Evolutionary conservation across 2,329 filamentous ascomycete genomes (phyloP), one percentile per base, ranked within the genome.

Genomic region (Fusarium tricinctum): DNA sequence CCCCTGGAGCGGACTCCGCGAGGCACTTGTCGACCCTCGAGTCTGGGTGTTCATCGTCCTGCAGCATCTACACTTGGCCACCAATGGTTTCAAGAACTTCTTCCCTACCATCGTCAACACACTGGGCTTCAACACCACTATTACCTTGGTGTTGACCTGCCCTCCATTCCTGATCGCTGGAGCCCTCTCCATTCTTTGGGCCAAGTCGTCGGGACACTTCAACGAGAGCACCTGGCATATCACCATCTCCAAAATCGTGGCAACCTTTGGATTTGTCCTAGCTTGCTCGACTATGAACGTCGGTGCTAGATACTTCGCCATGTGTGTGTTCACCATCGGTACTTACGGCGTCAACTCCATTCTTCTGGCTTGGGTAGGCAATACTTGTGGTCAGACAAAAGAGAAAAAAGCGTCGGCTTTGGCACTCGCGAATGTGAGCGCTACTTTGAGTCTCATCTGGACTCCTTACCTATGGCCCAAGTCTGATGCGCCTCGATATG

Each of bases 81-180:
- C 75, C 8, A 76, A 76, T 22, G 73, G 74, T 0, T 77, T 77
- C 68, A 77, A 77, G 45, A 77, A 77, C 47, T 77, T 76, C 44
- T 68, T 75, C 13, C 75, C 75, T 0, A 75, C 69, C 0, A 81
- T 84, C 14, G 80, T 86, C 38, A 75, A 81, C 49, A 83, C 82
- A 0, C 79, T 86, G 0, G 81, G 81, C 0, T 86, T 84, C 73
- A 78, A 75, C 57, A 80, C 74, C 0, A 85, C 81, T 0, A 78
- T 85, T 32, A 85, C 84, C 0, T 77, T 86, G 0, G 78, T 84
- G 2, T 77, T 87, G 19, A 86, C 83, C 0, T 82, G 81, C 35
- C 85, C 85, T 0, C 84, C 84, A 0, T 86, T 83, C 72, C 70
- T 84, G 19, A 72, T 84, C 44, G 82, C 84, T 0, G 82, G 63